Evolutionary conservation across 805 yeast species (phyloP), one percentile per base, ranked within the genome.

Genomic region (Debaryomyces hansenii): DNA sequence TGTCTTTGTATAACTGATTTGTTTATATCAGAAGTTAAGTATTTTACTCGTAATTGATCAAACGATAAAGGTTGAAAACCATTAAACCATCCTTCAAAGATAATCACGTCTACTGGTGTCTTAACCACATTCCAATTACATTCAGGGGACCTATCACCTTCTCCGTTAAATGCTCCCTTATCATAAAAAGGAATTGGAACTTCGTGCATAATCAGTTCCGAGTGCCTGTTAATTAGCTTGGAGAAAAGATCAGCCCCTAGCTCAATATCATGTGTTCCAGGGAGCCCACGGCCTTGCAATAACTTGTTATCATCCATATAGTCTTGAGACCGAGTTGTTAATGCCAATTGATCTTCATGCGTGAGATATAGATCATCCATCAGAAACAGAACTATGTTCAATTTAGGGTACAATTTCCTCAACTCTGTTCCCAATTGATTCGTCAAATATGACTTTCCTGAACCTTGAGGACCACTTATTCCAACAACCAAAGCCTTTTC

Each of bases 51-150:
- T 8, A 71, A 42, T 42, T 53, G 51, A 8, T 56, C 59, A 2
- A 38, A 45, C 18, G 56, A 62, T 14, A 70, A 46, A 15, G 72
- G 60, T 40, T 60, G 51, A 60, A 82, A 92, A 1, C 98, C 98
- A 20, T 82, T 77, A 68, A 91, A 90, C 99, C 99, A 92, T 4
- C 98, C 99, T 66, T 92, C 99, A 35, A 94, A 73, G 1, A 92
- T 63, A 2, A 92, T 75, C 3, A 90, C 77, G 56, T 87, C 89
- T 3, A 81, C 71, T 2, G 78, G 77, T 1, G 49, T 47, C 0
- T 57, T 56, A 20, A 56, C 51, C 2, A 9, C 18, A 2, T 54
- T 54, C 84, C 84, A 81, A 10, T 68, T 50, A 0, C 54, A 50
- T 6, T 45, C 55, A 0, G 70, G 69, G 5, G 63, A 54, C 43